Conservation (phyloP, 495 filamentous ascomycete species). For the Neurospora sp. region DNA sequence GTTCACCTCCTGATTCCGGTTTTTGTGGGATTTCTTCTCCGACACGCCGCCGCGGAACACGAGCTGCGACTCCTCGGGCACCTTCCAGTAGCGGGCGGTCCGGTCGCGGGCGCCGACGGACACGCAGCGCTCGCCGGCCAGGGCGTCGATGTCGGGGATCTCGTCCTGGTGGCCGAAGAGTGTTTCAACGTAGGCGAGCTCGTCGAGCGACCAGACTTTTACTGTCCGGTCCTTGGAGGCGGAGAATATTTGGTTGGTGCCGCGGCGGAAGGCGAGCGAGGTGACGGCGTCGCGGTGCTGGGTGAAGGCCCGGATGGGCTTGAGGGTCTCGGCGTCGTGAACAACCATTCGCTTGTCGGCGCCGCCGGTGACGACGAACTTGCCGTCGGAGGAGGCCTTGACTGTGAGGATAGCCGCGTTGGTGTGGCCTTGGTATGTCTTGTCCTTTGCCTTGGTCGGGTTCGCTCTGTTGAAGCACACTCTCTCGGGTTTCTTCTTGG, state of each 20-base stretch:
- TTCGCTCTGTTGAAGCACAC: conserved; percentile 57
- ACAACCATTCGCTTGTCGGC: conserved; percentile 72
- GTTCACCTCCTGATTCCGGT: too few relatives aligned
- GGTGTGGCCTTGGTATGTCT: conserved; percentile 62
- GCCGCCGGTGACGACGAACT: conserved; percentile 84
- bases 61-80: too few relatives aligned
- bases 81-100: too few relatives aligned
- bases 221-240: conserved; percentile 76
- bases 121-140: conserved; percentile 78
- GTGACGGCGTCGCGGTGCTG: conserved; percentile 86
- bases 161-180: conserved; percentile 93
- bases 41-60: too few relatives aligned
- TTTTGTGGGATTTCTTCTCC: too few relatives aligned
- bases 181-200: conserved; percentile 85
- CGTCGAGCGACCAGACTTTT: conserved; percentile 63
- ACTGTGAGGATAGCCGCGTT: conserved; percentile 61
- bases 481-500: conserved; percentile 60
- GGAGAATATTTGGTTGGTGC: conserved; percentile 88
- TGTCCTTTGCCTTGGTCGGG: conserved; percentile 49
- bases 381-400: conserved; percentile 78
- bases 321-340: conserved; percentile 71
- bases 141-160: conserved; percentile 70
- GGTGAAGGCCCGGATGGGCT: conserved; percentile 70
- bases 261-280: conserved; percentile 71
- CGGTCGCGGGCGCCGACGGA: conserved; percentile 32